Evolutionary conservation across 805 yeast genomes (phyloP), one percentile per base, ranked within the genome.

Genomic region (Myxozyma nipponensis): DNA sequence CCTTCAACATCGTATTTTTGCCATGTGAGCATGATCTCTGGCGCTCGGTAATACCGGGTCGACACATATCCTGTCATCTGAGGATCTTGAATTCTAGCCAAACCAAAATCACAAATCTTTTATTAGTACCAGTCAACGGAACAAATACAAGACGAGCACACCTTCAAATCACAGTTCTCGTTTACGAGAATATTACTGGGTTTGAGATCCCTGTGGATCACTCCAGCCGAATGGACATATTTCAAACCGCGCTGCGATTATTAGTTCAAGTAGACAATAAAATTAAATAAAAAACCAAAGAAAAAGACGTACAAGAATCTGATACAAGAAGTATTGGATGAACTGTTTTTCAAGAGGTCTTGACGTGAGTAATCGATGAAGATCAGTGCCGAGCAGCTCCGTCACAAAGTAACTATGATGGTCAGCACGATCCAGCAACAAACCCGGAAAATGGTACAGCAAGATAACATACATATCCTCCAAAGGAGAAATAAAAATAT

Each of bases 11-110:
- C 96, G 70, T 91, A 91, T 66, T 91, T 88, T 68, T 91, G 98
- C 98, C 98, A 91, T 24, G 97, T 89, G 58, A 91, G 77, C 98
- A 91, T 91, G 69, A 91, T 91, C 68, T 91, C 98, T 1, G 98
- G 98, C 0, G 98, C 98, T 56, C 98, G 79, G 70, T 91, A 91
- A 73, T 89, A 91, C 64, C 98, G 72, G 3, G 98, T 91, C 3
- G 95, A 84, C 17, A 91, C 98, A 67, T 91, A 91, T 7, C 98
- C 98, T 0, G 98, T 91, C 98, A 91, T 91, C 68, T 91, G 98
- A 13, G 97, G 96, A 71, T 91, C 98, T 73, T 91, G 97, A 64
- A 91, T 86, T 66, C 98, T 79, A 30, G 98, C 98, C 54, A 91
- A 75, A 21, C 98, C 98, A 67, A 91, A 87, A 69, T 87, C 96